These are phyloP conservation scores for Microthyrium microscopicum DNA, from an alignment of 2,329 filamentous ascomycete species.

Conservation along the genomic window DNA sequence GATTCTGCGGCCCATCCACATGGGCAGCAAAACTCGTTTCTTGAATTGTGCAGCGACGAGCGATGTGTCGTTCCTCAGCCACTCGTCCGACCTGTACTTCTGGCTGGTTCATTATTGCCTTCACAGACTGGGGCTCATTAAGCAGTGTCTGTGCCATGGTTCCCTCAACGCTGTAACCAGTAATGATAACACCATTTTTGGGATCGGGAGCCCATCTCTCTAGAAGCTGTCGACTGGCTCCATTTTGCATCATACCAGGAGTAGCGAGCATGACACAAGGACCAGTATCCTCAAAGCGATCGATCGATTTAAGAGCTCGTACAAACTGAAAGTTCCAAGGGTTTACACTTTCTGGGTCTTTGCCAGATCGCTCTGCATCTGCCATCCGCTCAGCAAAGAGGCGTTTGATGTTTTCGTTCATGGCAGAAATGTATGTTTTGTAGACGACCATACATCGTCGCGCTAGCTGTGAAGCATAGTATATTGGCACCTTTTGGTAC, in stretches of 20 bases:
- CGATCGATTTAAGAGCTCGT: slow-evolving; percentile 76
- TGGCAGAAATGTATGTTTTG: slow-evolving; percentile 92
- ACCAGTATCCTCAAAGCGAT: slow-evolving; percentile 90
- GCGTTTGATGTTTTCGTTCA: slow-evolving; percentile 98
- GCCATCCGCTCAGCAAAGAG: slow-evolving; percentile 88
- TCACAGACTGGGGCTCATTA: slow-evolving; percentile 87
- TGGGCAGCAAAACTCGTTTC: slow-evolving; percentile 95
- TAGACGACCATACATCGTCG: slow-evolving; percentile 98
- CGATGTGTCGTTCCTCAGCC: slow-evolving; percentile 76
- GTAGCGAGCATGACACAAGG: slow-evolving; percentile 94
- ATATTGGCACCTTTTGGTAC: slow-evolving; percentile 82
- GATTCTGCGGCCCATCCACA: slow-evolving; percentile 88
- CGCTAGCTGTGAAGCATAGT: slow-evolving; percentile 90
- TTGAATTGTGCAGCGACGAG: slow-evolving; percentile 77
- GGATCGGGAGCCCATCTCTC: slow-evolving; percentile 94
- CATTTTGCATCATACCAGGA: slow-evolving; percentile 96
- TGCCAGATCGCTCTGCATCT: slow-evolving; percentile 61
- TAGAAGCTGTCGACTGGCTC: slow-evolving; percentile 78
- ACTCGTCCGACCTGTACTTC: slow-evolving; percentile 38
- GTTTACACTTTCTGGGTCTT: slow-evolving; percentile 57
- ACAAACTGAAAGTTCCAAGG: slow-evolving; percentile 98
- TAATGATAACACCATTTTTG: slow-evolving; percentile 96
- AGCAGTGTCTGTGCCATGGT: slow-evolving; percentile 96
- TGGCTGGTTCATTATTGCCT: slow-evolving; percentile 63
- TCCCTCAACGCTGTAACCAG: slow-evolving; percentile 93